Evolutionary conservation across 441 rosid genomes (phyloP), one percentile per base, ranked within the genome.

Genomic region (Macaranga tanarius): DNA sequence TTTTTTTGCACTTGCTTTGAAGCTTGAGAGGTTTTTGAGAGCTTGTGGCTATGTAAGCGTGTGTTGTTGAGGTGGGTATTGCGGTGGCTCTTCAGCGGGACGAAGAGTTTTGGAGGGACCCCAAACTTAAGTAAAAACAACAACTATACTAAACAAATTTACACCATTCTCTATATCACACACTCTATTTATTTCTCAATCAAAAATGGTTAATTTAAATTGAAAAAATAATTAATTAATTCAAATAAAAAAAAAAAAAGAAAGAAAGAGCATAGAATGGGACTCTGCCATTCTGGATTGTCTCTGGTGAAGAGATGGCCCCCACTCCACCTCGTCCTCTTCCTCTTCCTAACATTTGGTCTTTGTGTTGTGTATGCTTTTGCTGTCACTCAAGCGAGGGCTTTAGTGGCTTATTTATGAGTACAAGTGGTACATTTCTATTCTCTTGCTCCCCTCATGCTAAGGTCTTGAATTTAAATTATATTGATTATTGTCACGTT

Each of bases 91-190:
- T 85, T 82, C 80, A 80, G 84, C 57, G 75, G 70, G 79, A 75
- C 65, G 80, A 81, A 79, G 85, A 83, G 87, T 74, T 84, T 79
- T 72, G 72, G 87, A 83, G 78, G 82, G 82, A 10, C 79, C 84
- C 69, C 6, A 23, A 62, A 70, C 68, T 11, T 13, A 62, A 47
- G 34, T 23, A 54, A 48, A 69, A 64, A 55, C 38, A 34, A 34
- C 38, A 44, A 47, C 12, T 26, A 25, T 31, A 51, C 25, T 38
- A 28, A 20, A 20, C 17, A 1, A 44, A n/a, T 54, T 16, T 10
- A 40, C 4, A 40, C 44, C 5, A 40, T 40, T 40, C 45, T 42
- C 9, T 4, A 42, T 42, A 42, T 42, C 48, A 44, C 1, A 5
- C 38, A 31, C 38, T 34, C 10, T 22, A 12, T 11, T 23, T 70